Base-by-base conservation (phyloP, 2,329 filamentous ascomycete species). In the Pseudopithomyces chartarum region DNA sequence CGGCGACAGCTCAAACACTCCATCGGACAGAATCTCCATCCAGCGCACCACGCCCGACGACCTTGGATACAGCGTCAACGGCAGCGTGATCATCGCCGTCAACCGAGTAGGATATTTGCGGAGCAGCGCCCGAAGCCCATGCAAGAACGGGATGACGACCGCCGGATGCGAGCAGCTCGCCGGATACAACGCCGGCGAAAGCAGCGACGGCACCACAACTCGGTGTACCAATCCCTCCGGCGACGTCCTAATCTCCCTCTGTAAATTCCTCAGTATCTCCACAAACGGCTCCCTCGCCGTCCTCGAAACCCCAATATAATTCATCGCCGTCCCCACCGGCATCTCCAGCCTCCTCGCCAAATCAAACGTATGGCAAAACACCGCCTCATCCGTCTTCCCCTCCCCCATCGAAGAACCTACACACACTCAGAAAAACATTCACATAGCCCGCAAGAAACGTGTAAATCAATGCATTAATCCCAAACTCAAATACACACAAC, bases 151-250 rank as follows among this genome's bases (percentile, higher is more conserved):
- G 29, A 98, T 80, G 22, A 96, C 79, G 66, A 90, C 83, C 29
- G 87, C 79, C 0, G 94, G 92, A n/a, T 84, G 84, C 61, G 86
- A 87, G 44, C 87, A 82, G 23, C 85, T 81, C 2, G 90, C 82
- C 22, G 89, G 84, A 69, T 97, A 98, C 13, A 93, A 74, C 1
- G 90, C 89, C n/a, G 95, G 94, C 3, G 91, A 95, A 22, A 98
- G 85, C 10, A 98, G 82, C 53, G 85, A 88, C 0, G 95, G 94
- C n/a, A 98, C 82, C 44, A 97, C 80, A 36, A 98, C 81, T 45
- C 95, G 87, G 73, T 98, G 94, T 29, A 95, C 80, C 2, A 81
- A 84, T 8, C 82, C 81, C 1, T 86, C 79, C 1, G 86, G 78
- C 15, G 67, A 68, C 7, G 68, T 67, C 10, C 62, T 23, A 84